Conservation (phyloP, 2,329 filamentous ascomycete species). For the Cytospora paraplurivora region DNA sequence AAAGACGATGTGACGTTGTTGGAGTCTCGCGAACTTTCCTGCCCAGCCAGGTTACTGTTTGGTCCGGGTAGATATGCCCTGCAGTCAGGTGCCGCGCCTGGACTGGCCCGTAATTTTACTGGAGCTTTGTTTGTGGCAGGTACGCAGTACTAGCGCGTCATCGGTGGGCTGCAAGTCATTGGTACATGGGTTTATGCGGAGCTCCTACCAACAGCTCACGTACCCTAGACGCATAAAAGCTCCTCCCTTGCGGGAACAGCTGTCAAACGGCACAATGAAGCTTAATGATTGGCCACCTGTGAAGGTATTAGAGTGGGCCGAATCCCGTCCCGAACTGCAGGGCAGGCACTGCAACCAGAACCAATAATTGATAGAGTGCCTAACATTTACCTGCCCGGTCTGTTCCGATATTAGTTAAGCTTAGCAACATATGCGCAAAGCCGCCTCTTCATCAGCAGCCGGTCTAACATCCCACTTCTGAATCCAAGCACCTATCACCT, state of each 20-base stretch:
- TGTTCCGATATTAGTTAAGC: neutral
- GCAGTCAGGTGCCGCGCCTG: neutral
- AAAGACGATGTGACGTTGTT: conserved; percentile 10
- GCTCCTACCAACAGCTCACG: neutral
- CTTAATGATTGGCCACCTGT: conserved; percentile 8
- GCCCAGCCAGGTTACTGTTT: neutral
- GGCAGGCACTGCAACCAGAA: neutral
- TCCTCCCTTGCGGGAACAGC: neutral
- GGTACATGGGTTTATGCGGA: neutral
- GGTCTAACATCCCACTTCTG: neutral
- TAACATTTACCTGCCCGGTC: neutral
- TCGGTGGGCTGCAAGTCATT: neutral
- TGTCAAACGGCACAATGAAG: neutral
- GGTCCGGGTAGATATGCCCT: conserved; percentile 4
- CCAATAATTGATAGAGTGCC: neutral
- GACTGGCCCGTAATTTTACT: neutral
- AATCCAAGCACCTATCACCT: neutral
- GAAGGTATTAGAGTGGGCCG: neutral
- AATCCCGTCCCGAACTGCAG: neutral
- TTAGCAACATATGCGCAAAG: neutral
- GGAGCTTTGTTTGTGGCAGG: neutral
- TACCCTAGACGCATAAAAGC: conserved; percentile 13
- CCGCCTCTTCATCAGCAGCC: conserved; percentile 1
- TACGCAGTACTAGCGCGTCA: conserved; percentile 5
- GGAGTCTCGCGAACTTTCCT: conserved; percentile 1